phyloP scores from a whole-genome alignment of 164 flowering plant genomes.

The Magnolia sinica region DNA sequence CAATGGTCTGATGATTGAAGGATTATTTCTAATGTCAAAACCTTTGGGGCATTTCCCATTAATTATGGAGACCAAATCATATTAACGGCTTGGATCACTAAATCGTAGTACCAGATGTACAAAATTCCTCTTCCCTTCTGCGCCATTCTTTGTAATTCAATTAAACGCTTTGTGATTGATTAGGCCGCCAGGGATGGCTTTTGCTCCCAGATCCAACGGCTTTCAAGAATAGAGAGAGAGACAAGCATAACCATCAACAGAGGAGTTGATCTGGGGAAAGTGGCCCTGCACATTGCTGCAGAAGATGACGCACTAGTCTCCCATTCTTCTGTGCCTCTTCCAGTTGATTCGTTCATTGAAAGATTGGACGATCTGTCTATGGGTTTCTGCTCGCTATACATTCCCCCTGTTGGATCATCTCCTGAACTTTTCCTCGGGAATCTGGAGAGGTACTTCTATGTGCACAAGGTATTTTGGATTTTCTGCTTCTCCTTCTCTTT shows the following conservation, averaged over 20 bases:
- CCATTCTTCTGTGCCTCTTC: conserved; percentile 79
- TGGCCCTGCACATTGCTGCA: conserved; percentile 70
- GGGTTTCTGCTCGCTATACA: conserved; percentile 52
- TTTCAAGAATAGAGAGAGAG: conserved; percentile 66
- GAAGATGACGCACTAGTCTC: conserved; percentile 84
- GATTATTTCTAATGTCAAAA: too few species aligned
- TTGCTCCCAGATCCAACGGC: conserved; percentile 36
- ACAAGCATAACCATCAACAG: conserved; percentile 70
- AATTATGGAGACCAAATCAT: too few species aligned
- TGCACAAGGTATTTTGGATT: conserved; percentile 42
- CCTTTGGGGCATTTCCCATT: too few species aligned
- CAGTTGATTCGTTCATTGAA: conserved; percentile 64
- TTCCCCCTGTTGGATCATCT: conserved; percentile 40
- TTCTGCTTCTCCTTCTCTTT: background rate
- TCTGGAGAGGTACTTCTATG: conserved; percentile 60
- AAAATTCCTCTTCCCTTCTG: background rate
- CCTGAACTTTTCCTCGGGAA: conserved; percentile 55
- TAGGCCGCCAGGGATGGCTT: conserved; percentile 70
- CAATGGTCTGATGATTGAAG: too few species aligned
- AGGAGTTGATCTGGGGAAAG: conserved; percentile 58
- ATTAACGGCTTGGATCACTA: background rate
- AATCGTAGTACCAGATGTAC: background rate
- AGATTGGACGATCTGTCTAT: conserved; percentile 65
- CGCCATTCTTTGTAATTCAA: background rate
- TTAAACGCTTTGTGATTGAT: background rate